Evolutionary conservation across 2,329 filamentous ascomycete genomes (phyloP).

Genomic region (Endothia cerciana): DNA sequence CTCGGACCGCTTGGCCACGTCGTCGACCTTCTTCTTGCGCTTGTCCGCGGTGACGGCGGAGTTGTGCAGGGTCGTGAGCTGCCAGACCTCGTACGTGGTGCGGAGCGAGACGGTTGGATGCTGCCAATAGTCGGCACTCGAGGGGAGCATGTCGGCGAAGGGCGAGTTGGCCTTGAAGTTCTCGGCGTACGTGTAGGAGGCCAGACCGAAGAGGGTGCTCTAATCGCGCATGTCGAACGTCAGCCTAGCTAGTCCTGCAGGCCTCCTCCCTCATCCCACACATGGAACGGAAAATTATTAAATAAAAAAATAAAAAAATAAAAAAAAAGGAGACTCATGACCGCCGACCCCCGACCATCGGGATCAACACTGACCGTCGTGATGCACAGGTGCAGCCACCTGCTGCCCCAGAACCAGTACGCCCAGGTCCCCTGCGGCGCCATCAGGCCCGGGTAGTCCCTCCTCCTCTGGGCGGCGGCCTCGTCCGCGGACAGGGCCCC

Average conservation of each 20-base stretch:
- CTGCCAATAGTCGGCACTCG: constrained; percentile 67
- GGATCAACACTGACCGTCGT: constrained; percentile 75
- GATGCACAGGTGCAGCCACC: constrained; percentile 77
- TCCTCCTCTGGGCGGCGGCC: constrained; percentile 65
- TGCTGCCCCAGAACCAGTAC: constrained; percentile 82
- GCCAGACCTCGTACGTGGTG: constrained; percentile 72
- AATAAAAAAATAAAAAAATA: too few species aligned
- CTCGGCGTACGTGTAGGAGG: constrained; percentile 71
- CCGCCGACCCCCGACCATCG: too few species aligned
- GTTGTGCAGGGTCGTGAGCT: constrained; percentile 75
- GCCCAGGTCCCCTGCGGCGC: constrained; percentile 80
- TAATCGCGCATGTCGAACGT: constrained; percentile 34
- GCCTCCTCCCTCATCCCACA: background rate
- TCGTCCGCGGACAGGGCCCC: constrained; percentile 71
- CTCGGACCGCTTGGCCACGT: constrained; percentile 82
- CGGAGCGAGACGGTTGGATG: constrained; percentile 71
- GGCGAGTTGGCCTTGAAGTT: constrained; percentile 82
- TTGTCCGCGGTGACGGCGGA: constrained; percentile 71
- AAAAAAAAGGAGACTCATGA: too few species aligned
- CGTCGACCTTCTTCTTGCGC: constrained; percentile 75
- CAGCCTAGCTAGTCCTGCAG: background rate
- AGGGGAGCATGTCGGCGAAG: constrained; percentile 77
- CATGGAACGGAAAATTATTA: too few species aligned
- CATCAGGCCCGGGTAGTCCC: constrained; percentile 87
- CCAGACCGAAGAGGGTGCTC: constrained; percentile 71